Evolutionary conservation across 2,329 filamentous ascomycete genomes (phyloP), one percentile per base, ranked within the genome.

Genomic region (Exutisphaerella laricina): DNA sequence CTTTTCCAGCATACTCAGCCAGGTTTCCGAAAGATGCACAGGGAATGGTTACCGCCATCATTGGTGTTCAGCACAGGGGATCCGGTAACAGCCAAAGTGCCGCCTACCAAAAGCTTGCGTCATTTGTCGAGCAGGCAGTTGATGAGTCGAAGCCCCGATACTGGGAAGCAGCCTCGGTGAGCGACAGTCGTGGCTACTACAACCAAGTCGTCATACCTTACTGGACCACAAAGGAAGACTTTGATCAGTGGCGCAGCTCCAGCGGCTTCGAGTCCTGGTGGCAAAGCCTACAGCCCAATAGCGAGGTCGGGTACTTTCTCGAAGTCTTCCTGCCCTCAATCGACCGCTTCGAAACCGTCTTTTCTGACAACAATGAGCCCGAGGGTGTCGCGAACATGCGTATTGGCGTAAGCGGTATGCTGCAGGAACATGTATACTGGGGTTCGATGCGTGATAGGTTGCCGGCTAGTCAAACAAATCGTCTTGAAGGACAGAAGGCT

Each of bases 401-500:
- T 4, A 59, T 63, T 4, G 46, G 47, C 2, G 55, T 69, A 4
- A 66, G 61, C 13, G 66, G 65, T 0, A 58, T 60, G 21, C 56
- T 73, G 12, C 50, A 59, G 26, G 66, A 72, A 52, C 70, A 72
- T 48, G 66, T 60, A 1, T 72, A 72, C 49, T 72, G 68, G 67
- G 70, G 69, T 2, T 69, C 66, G 49, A 70, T 70, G 68, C 61
- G 69, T 10, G 69, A 72, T 46, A 62, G 70, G 4, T 43, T 72
- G 10, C 58, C 69, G 3, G 53, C 55, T 2, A 56, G 63, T 4
- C 69, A 72, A 49, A 51, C 43, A 10, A 43, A 53, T 31, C 40
- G 30, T 8, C 33, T 49, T 8, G 9, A 32, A 16, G 48, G 63
- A 56, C 17, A 49, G 63, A 69, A 49, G 41, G 45, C 3, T 49